phyloP scores from a whole-genome alignment of 1,139 yeast genomes.

The Trichomonascaceae sp. region DNA sequence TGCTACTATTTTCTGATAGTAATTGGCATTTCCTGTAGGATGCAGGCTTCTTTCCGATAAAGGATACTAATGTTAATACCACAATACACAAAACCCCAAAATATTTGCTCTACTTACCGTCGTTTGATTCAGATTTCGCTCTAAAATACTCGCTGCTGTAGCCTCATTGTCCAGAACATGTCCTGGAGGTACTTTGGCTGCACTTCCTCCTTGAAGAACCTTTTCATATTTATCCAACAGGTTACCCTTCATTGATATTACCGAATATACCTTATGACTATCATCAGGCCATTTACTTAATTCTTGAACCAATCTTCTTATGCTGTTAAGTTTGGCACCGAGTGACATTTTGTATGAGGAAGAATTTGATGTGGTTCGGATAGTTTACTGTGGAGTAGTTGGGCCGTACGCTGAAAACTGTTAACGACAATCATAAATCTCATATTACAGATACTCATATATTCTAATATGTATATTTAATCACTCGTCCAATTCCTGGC shows the following conservation, averaged over 20 bases:
- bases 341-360: constrained; percentile 11
- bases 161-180: constrained; percentile 26
- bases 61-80: constrained; percentile 26
- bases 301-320: constrained; percentile 19
- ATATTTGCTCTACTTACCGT: constrained; percentile 16
- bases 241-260: constrained; percentile 25
- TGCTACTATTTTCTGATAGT: constrained; percentile 61
- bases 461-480: not conserved
- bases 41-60: constrained; percentile 49
- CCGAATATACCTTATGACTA: constrained; percentile 28
- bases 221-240: constrained; percentile 26
- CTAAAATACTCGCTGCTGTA: constrained; percentile 23
- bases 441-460: not conserved
- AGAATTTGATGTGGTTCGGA: not conserved
- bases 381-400: too few relatives aligned
- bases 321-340: constrained; percentile 14
- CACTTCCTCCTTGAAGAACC: constrained; percentile 18
- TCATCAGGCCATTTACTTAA: constrained; percentile 27
- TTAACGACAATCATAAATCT: not conserved
- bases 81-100: not conserved
- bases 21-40: constrained; percentile 81
- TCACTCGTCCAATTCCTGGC: constrained; percentile 22
- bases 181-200: constrained; percentile 21
- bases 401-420: too few relatives aligned
- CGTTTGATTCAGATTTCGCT: constrained; percentile 19